Percentiles rank a stretch among this genome's conserved stretches.
phyloP scores from a whole-genome alignment of 345 rosid species.

The Dipteronia sinensis region DNA sequence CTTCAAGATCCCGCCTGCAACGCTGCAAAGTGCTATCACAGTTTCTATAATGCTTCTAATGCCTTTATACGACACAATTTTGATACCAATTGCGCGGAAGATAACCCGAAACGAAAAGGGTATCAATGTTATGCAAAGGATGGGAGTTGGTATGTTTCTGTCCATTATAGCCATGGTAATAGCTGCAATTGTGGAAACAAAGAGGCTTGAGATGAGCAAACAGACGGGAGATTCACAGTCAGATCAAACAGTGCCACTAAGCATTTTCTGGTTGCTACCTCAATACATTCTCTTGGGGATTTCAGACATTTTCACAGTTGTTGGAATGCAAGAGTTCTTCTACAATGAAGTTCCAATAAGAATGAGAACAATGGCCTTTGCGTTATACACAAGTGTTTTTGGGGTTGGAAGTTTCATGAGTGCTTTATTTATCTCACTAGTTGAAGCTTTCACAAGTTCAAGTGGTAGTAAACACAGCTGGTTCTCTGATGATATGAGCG shows the following conservation, averaged over 20 bases:
- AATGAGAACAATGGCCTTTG: constrained; percentile 95
- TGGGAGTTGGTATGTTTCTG: constrained; percentile 89
- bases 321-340: constrained; percentile 98
- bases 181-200: constrained; percentile 79
- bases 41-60: constrained; percentile 82
- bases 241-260: constrained; percentile 40
- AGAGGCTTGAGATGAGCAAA: constrained; percentile 51
- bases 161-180: constrained; percentile 80
- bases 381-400: constrained; percentile 84
- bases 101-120: constrained; percentile 53
- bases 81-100: constrained; percentile 56
- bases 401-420: constrained; percentile 93
- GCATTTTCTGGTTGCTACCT: constrained; percentile 86
- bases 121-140: constrained; percentile 68
- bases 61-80: constrained; percentile 72
- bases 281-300: constrained; percentile 85
- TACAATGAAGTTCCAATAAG: constrained; percentile 80
- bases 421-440: constrained; percentile 63
- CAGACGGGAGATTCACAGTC: constrained; percentile 23
- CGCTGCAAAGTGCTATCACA: constrained; percentile 85
- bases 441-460: constrained; percentile 51
- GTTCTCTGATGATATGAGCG: constrained; percentile 90
- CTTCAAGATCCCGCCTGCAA: constrained; percentile 92
- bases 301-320: constrained; percentile 90
- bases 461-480: constrained; percentile 51